Evolutionary conservation across 2,329 filamentous ascomycete species (phyloP).

Genomic region (Phoma herbarum): DNA sequence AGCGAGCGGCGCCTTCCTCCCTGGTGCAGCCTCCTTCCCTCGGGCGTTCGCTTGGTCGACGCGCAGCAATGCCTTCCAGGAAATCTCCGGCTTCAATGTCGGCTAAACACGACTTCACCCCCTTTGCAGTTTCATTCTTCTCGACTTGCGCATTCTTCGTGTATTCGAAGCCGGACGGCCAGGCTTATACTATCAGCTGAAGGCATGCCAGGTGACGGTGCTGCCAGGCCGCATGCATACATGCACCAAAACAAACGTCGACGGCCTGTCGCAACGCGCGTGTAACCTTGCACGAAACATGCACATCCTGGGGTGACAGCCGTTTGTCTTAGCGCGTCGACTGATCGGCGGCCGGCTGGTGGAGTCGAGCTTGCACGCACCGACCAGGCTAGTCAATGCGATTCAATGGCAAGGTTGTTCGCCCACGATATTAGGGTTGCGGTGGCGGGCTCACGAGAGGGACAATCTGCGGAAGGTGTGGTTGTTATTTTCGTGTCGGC

Average conservation of each 20-base stretch:
- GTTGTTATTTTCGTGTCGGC: slow-evolving; percentile 6
- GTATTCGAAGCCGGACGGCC: not conserved
- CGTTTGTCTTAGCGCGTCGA: slow-evolving; percentile 44
- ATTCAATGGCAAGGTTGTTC: slow-evolving; percentile 1
- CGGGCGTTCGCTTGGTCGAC: slow-evolving; percentile 1
- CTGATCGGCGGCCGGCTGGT: slow-evolving; percentile 17
- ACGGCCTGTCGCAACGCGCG: slow-evolving; percentile 19
- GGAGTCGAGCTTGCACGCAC: slow-evolving; percentile 16
- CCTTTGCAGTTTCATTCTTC: slow-evolving; percentile 19
- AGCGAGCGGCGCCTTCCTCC: slow-evolving; percentile 17
- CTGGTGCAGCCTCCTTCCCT: slow-evolving; percentile 7
- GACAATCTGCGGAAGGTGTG: slow-evolving; percentile 2
- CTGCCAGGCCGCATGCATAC: slow-evolving; percentile 20
- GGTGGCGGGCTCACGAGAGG: slow-evolving; percentile 12
- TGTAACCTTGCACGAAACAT: slow-evolving; percentile 39
- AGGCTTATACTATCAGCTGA: slow-evolving; percentile 1
- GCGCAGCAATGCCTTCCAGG: not conserved
- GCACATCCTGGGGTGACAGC: slow-evolving; percentile 42
- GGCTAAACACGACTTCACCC: slow-evolving; percentile 13
- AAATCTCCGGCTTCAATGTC: slow-evolving; percentile 10
- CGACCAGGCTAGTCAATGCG: slow-evolving; percentile 8
- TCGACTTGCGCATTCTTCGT: slow-evolving; percentile 20
- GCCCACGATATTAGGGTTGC: slow-evolving; percentile 13
- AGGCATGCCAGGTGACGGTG: slow-evolving; percentile 1
- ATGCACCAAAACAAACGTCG: slow-evolving; percentile 16